A percentile compares a stretch with the other conserved stretches of the same genome.
Conservation (phyloP, 1,139 yeast species). For the Sugiyamaella grinbergsii region DNA sequence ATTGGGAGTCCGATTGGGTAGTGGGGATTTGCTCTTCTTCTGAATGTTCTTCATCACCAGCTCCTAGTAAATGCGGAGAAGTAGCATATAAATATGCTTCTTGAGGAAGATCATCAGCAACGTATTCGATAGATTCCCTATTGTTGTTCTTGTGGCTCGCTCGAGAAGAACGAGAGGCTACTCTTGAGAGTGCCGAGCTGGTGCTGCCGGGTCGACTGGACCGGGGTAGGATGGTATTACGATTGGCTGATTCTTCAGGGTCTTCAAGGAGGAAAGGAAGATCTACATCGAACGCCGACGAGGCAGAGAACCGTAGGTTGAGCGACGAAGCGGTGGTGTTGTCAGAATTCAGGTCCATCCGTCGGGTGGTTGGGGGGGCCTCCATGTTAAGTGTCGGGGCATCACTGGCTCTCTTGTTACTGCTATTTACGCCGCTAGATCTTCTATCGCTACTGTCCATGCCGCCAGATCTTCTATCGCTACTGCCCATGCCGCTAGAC, state of each 20-base stretch:
- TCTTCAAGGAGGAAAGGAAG: conserved; percentile 6
- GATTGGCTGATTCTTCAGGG: background rate
- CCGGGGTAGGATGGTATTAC: background rate
- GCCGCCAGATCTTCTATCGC: background rate
- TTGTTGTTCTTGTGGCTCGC: conserved; percentile 11
- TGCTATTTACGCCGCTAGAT: background rate
- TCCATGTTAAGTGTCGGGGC: no score
- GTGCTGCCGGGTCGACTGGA: conserved; percentile 3
- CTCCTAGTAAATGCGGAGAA: conserved; percentile 17
- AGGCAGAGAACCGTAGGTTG: conserved; percentile 23
- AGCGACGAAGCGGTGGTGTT: conserved; percentile 1
- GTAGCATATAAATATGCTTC: conserved; percentile 32
- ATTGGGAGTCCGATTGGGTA: no score
- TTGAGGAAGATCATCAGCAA: conserved; percentile 31
- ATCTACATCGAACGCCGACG: conserved; percentile 30
- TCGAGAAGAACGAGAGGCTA: conserved; percentile 17
- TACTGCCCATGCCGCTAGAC: background rate
- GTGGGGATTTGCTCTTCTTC: no score
- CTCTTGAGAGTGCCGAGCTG: conserved; percentile 6
- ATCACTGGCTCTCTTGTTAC: background rate
- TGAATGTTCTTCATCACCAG: conserved; percentile 19
- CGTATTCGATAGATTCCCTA: conserved; percentile 28
- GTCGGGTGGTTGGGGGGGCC: no score
- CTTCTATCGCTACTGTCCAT: background rate
- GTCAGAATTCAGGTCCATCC: background rate